Evolutionary conservation across 768 basidiomycete species (phyloP), one percentile per base, ranked within the genome.

Genomic region (Boletellus ananas): DNA sequence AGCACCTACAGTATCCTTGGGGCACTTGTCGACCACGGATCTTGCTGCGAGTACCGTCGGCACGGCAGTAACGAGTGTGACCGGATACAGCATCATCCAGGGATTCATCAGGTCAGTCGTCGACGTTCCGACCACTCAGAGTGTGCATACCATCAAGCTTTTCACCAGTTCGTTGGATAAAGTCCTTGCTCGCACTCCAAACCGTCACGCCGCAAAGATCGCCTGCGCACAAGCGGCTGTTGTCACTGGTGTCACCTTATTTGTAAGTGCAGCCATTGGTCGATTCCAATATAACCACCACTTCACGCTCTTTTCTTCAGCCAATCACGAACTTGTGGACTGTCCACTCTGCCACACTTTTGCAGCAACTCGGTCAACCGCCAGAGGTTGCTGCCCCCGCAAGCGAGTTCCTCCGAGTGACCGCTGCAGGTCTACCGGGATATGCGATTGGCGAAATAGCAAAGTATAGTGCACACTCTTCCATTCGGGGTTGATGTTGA

Each of bases 1-100:
- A 49, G 62, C 58, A 34, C 62, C 56, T 17, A 55, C 38, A 64
- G 9, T 81, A 33, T 73, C 72, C 4, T 70, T 79, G 45, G 80
- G 80, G 10, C 80, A 81, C 62, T 64, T 81, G 7, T 78, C 78
- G 1, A 79, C 79, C 0, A 73, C 67, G 0, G 74, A 79, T 47
- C 70, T 81, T 9, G 80, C 80, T 3, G 78, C 77, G 0, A 70
- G 75, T 6, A 74, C 72, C n/a, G 58, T 76, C 9, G 72, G 66
- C 2, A 72, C 62, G 34, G 67, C 74, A 54, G 70, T 74, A 1
- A 62, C 68, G 36, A 71, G 66, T 50, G 70, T 79, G 5, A 74
- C 76, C 3, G 72, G 70, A 4, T 75, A 71, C 47, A 71, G 73
- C 29, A 70, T 79, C 47, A 55, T 77, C 9, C 72, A 74, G 34